phyloP scores from a whole-genome alignment of 805 yeast species.

The Candida gorgasii region DNA sequence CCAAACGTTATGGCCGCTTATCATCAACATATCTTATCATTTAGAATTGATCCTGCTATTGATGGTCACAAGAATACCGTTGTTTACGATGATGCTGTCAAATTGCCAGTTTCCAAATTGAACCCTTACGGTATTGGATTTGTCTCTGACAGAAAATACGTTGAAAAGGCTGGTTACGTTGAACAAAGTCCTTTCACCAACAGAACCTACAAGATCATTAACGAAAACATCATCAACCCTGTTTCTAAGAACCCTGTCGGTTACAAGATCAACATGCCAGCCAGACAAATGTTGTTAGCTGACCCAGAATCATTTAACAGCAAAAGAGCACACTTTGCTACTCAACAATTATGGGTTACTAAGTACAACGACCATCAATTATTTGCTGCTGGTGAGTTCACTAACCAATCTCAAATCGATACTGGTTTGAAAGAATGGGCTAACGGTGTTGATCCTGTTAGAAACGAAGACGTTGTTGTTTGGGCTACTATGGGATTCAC shows the following conservation, averaged over 20 bases:
- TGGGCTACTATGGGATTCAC: constrained; percentile 85
- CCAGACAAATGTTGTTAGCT: constrained; percentile 74
- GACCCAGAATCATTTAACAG: constrained; percentile 61
- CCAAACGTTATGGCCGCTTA: constrained; percentile 82
- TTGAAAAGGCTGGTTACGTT: constrained; percentile 69
- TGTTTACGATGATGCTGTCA: constrained; percentile 65
- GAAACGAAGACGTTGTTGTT: constrained; percentile 74
- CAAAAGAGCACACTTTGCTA: constrained; percentile 73
- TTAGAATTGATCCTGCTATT: constrained; percentile 79
- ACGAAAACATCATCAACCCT: constrained; percentile 70
- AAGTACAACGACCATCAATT: constrained; percentile 71
- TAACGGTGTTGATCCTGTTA: constrained; percentile 62
- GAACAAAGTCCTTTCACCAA: constrained; percentile 76
- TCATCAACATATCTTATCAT: constrained; percentile 79
- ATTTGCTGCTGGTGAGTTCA: constrained; percentile 83
- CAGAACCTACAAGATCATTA: constrained; percentile 73
- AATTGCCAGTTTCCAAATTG: constrained; percentile 53
- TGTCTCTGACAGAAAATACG: constrained; percentile 57
- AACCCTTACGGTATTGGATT: constrained; percentile 76
- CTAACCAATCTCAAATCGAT: constrained; percentile 73
- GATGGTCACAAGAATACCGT: constrained; percentile 81
- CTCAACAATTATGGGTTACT: constrained; percentile 81
- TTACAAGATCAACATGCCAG: constrained; percentile 72
- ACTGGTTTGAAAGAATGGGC: constrained; percentile 75
- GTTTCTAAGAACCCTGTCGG: constrained; percentile 72